A percentile compares a stretch with the other conserved stretches of the same genome.
Conservation (phyloP, 176 grass and related monocot genomes). For the Carex pumila region DNA sequence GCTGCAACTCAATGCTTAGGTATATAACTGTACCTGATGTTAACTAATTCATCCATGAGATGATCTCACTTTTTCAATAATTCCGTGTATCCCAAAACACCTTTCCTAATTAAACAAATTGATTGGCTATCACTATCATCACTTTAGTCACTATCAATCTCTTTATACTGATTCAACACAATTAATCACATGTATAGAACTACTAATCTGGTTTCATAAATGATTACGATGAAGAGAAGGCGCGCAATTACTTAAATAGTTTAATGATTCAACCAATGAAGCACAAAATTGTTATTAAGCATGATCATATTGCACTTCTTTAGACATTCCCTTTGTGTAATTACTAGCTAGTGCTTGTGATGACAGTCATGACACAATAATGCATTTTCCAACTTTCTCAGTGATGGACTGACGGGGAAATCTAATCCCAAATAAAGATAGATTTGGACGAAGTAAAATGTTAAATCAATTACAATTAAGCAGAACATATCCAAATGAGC, state of each 20-base stretch:
- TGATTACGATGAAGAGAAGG: neutral
- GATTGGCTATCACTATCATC: neutral
- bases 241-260: neutral
- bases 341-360: conserved; percentile 4
- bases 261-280: conserved; percentile 2
- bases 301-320: conserved; percentile 2
- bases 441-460: neutral
- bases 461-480: neutral
- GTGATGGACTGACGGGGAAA: conserved; percentile 8
- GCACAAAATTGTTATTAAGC: neutral
- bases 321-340: conserved; percentile 2
- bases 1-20: neutral
- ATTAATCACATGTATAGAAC: neutral
- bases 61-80: neutral
- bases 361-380: neutral
- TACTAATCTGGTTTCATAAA: neutral
- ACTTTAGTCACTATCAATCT: neutral
- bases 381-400: conserved; percentile 9
- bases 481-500: no score
- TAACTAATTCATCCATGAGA: neutral
- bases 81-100: neutral
- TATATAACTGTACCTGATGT: neutral
- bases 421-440: neutral
- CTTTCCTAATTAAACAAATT: neutral
- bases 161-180: neutral